Evolutionary conservation across 2,329 filamentous ascomycete species (phyloP).

Genomic region (Tolypocladium paradoxum): DNA sequence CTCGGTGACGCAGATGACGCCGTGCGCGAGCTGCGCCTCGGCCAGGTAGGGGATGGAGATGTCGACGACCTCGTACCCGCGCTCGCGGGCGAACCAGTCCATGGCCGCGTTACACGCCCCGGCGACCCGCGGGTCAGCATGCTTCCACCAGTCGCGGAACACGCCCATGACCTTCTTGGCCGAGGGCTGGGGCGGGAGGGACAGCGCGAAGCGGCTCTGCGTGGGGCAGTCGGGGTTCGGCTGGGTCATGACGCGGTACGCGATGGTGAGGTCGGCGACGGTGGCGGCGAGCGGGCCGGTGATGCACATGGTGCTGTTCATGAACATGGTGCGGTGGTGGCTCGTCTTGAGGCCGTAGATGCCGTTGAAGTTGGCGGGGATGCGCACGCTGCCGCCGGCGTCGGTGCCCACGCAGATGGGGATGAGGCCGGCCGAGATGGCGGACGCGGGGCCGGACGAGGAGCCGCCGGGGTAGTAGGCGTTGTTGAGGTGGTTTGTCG

Average conservation of each 20-base stretch:
- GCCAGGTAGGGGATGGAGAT: slow-evolving; percentile 56
- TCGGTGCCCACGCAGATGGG: slow-evolving; percentile 69
- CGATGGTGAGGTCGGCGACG: slow-evolving; percentile 66
- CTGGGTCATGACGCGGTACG: slow-evolving; percentile 70
- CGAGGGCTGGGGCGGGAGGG: slow-evolving; percentile 29
- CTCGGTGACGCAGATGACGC: slow-evolving; percentile 66
- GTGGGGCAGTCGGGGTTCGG: slow-evolving; percentile 54
- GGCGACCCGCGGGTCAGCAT: slow-evolving; percentile 50
- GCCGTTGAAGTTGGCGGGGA: slow-evolving; percentile 67
- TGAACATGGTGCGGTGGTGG: slow-evolving; percentile 55
- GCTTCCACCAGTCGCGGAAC: slow-evolving; percentile 39
- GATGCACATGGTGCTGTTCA: slow-evolving; percentile 47
- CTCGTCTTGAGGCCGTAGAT: slow-evolving; percentile 73
- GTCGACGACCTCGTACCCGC: slow-evolving; percentile 40
- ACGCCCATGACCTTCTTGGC: slow-evolving; percentile 59
- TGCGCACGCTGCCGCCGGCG: slow-evolving; percentile 64
- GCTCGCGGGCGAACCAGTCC: slow-evolving; percentile 40
- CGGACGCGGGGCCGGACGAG: slow-evolving; percentile 65
- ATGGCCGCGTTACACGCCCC: slow-evolving; percentile 52
- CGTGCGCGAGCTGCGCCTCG: slow-evolving; percentile 68
- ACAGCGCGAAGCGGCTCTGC: slow-evolving; percentile 53
- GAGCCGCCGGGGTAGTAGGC: slow-evolving; percentile 73
- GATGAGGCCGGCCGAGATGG: slow-evolving; percentile 57
- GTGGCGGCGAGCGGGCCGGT: slow-evolving; percentile 66
- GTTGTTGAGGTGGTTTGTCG: slow-evolving; percentile 66